Base-by-base conservation (phyloP, 192 early-diverging fungal genomes). In the Geranomyces michiganensis region DNA sequence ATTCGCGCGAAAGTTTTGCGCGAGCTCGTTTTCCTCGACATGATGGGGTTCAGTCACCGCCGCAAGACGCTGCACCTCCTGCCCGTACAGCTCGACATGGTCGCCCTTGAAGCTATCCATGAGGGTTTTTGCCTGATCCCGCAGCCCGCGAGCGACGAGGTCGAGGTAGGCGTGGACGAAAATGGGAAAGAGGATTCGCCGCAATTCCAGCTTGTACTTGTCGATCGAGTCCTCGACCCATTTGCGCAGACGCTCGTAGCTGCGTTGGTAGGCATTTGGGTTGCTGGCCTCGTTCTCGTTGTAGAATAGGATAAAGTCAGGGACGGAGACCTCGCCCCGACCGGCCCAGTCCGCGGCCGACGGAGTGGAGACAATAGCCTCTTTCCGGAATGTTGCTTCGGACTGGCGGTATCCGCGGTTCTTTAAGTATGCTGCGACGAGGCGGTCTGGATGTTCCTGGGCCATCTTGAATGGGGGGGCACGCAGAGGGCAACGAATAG, bases 211-310 rank as follows among this genome's bases (percentile, higher is more conserved):
- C 86, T 91, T 94, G 86, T 94, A 99, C 68, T 89, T 86, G 71
- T 98, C 97, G 51, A 99, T 83, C 7, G 94, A 98, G 66, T 91
- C 91, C 59, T 98, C 94, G 47, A 98, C 90, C 94, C 93, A 97
- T 44, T 86, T 83, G 49, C 91, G 78, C 60, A 99, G 79, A 68
- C 83, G 83, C 21, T 79, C 82, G 79, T 97, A 98, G 62, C 87
- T 89, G 49, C 86, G 75, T 49, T 90, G 88, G 68, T 96, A 96
- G 13, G 89, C 89, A 67, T 92, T 89, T 4, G 94, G 91, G 72
- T 94, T 93, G 14, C 85, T 91, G 70, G 80, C 79, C 81, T 90
- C 92, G 32, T 79, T 84, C 72, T 90, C 87, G 70, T 78, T 83
- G 79, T 90, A 91, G 73, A 86, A 84, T 58, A 87, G 71, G 14